Base-by-base conservation (phyloP, 2,329 filamentous ascomycete genomes). In the Thelonectria olida region DNA sequence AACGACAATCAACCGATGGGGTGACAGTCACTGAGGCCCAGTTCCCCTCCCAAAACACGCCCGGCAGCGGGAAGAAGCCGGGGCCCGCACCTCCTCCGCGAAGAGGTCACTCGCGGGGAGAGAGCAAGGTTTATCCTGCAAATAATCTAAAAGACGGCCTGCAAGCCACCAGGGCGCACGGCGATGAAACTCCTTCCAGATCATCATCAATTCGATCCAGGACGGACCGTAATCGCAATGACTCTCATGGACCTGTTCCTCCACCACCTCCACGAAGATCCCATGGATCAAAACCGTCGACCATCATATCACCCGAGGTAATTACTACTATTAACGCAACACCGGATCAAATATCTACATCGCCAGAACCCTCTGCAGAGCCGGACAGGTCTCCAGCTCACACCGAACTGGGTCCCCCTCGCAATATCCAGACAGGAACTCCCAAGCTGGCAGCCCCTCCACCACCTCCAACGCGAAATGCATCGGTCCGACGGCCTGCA, bases 191-290 rank as follows among this genome's bases (percentile, higher is more conserved):
- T 6, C 74, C 78, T 15, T 76, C 79, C 5, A 80, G 83, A 3
- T 82, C 83, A 9, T 87, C 85, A 0, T 86, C 84, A 7, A 77
- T 73, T 5, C 74, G 78, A 5, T 82, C 82, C 1, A 79, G 81
- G 7, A 75, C 82, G 4, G 81, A 81, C 19, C 83, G 80, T 62
- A 67, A 80, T 31, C 81, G 81, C 39, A 74, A 78, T 51, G 77
- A 75, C 58, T 70, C 74, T 17, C 75, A 76, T 54, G 80, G 78
- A 0, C 85, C 84, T 0, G 80, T 82, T 8, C 85, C 86, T 15
- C 85, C 86, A 17, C 85, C 86, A 1, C 84, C 86, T 1, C 84
- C 86, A 8, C 79, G 85, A 44, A 80, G 86, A 27, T 81, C 80
- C 7, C 76, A 76, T 47, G 71, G 66, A 15, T 72, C 77, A n/a